Conservation (phyloP, 139 green algal genomes). For the Mesotaenium endlicherianum region DNA sequence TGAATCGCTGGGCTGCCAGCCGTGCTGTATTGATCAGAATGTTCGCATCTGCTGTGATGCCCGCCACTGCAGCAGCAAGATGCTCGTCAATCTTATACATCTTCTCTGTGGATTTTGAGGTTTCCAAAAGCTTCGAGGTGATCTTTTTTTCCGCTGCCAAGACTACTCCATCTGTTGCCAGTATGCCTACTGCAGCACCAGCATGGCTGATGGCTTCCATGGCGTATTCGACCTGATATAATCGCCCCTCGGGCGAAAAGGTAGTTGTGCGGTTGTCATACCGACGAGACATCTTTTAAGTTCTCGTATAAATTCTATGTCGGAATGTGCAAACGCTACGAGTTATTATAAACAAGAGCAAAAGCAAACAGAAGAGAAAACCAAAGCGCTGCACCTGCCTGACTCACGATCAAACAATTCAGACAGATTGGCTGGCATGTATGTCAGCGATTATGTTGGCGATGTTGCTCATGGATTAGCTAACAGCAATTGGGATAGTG, state of each 20-base stretch:
- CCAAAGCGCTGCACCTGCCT: no score
- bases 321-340: no score
- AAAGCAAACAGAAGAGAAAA: background rate
- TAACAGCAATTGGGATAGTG: no score
- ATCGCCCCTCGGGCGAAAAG: constrained; percentile 91
- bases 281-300: constrained; percentile 67
- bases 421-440: no score
- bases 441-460: no score
- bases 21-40: constrained; percentile 92
- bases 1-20: constrained; percentile 51
- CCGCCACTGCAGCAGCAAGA: constrained; percentile 89
- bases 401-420: no score
- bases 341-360: background rate
- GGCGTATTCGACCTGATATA: constrained; percentile 95
- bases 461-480: no score
- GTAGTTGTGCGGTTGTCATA: constrained; percentile 98
- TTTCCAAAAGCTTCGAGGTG: constrained; percentile 73
- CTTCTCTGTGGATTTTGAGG: constrained; percentile 76
- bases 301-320: no score
- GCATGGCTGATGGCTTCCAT: constrained; percentile 99
- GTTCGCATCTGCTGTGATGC: constrained; percentile 96
- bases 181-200: constrained; percentile 85
- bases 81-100: constrained; percentile 99
- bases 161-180: constrained; percentile 88
- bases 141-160: constrained; percentile 97